phyloP scores from a whole-genome alignment of 2,329 filamentous ascomycete genomes.

The Coniochaeta sp. region DNA sequence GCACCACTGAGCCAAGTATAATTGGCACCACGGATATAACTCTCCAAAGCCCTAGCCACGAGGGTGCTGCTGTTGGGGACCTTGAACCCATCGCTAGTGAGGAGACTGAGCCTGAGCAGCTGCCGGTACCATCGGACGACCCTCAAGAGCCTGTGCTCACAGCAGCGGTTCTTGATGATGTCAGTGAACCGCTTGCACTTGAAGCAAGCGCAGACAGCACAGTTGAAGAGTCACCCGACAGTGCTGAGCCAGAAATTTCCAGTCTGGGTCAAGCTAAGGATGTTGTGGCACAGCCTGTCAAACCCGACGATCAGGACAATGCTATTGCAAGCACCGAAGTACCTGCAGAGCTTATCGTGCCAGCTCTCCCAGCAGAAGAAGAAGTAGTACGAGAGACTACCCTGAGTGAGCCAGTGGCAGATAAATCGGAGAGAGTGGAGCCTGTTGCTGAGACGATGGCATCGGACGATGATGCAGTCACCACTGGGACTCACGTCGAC shows the following conservation, averaged over 20 bases:
- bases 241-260: neutral
- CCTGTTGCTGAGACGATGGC: neutral
- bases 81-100: neutral
- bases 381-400: neutral
- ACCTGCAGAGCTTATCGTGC: neutral
- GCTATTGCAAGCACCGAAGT: neutral
- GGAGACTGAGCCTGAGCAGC: neutral
- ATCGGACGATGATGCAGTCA: neutral
- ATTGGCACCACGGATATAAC: neutral
- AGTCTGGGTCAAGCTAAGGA: neutral
- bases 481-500: neutral
- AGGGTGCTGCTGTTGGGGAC: neutral
- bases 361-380: neutral
- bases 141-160: neutral
- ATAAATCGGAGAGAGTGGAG: neutral
- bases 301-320: neutral
- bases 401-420: neutral
- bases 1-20: neutral
- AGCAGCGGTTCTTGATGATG: conserved; percentile 2
- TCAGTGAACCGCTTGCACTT: neutral
- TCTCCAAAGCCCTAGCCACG: neutral
- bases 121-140: neutral
- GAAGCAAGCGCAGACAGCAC: neutral
- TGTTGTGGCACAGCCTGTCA: neutral
- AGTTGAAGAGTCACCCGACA: neutral